phyloP scores from a whole-genome alignment of 2,329 filamentous ascomycete genomes.

The Cytospora paraplurivora region DNA sequence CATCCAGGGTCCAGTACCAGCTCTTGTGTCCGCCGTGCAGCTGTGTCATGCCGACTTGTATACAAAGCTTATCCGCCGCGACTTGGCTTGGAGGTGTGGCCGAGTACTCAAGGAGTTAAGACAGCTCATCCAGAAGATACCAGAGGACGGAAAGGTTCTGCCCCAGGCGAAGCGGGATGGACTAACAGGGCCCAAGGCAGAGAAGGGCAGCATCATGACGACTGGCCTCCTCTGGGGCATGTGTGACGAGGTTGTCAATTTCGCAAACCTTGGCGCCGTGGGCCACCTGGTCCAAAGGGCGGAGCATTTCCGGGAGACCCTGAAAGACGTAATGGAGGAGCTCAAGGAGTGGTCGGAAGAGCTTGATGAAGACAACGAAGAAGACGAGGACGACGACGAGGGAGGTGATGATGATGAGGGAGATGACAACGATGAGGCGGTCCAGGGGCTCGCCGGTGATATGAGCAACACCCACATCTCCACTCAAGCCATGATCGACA shows the following conservation, averaged over 20 bases:
- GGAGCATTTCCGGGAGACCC: constrained; percentile 70
- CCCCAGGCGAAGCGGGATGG: constrained; percentile 50
- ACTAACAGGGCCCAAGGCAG: constrained; percentile 36
- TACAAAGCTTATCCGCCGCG: constrained; percentile 63
- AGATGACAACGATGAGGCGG: constrained; percentile 44
- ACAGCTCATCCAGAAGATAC: constrained; percentile 62
- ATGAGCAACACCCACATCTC: constrained; percentile 38
- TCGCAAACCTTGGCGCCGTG: constrained; percentile 68
- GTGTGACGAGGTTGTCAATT: constrained; percentile 70
- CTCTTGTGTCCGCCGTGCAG: constrained; percentile 70
- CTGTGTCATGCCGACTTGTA: constrained; percentile 63
- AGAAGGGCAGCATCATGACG: constrained; percentile 59
- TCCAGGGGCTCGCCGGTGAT: constrained; percentile 40
- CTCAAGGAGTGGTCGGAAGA: constrained; percentile 86
- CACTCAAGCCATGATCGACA: constrained; percentile 64
- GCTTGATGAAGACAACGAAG: constrained; percentile 61
- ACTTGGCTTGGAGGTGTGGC: constrained; percentile 62
- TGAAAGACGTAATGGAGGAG: constrained; percentile 84
- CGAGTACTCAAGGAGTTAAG: constrained; percentile 65
- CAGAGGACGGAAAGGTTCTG: constrained; percentile 57
- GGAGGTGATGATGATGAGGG: constrained; percentile 44
- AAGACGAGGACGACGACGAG: constrained; percentile 52
- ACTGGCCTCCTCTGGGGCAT: constrained; percentile 83
- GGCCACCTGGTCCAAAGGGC: constrained; percentile 72
- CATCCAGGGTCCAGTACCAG: constrained; percentile 72